These are phyloP conservation scores for Paraurostyla sp. DNA, from an alignment of 73 alveolate genomes.

Conservation along the genomic window DNA sequence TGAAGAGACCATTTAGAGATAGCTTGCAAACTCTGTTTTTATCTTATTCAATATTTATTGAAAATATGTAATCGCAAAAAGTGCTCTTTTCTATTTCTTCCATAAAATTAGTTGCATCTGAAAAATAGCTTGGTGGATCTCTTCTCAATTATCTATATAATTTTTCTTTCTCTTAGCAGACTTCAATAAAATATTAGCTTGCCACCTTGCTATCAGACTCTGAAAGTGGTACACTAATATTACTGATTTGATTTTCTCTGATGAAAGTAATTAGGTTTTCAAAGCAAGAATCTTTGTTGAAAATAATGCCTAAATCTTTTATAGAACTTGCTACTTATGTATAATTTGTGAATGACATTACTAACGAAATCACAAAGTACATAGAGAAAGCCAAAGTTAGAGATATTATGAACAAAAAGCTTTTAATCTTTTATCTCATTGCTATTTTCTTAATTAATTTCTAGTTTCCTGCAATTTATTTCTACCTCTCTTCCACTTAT, in stretches of 20 bases:
- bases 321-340: background rate
- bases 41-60: background rate
- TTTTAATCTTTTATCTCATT: background rate
- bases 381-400: background rate
- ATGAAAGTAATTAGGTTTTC: background rate
- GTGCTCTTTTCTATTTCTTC: background rate
- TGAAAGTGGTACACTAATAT: background rate
- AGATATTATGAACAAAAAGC: background rate
- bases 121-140: background rate
- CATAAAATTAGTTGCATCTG: background rate
- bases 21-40: background rate
- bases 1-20: background rate
- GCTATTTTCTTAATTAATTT: background rate
- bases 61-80: background rate
- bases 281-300: background rate
- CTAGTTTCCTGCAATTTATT: background rate
- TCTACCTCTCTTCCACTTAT: background rate
- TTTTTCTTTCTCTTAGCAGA: background rate
- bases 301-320: background rate
- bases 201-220: background rate
- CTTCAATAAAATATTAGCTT: background rate
- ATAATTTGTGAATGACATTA: background rate
- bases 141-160: background rate
- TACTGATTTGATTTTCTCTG: constrained; percentile 9
- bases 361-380: background rate